Base-by-base conservation (phyloP, 305 asterid genomes). In the Caryopteris hybrid region DNA sequence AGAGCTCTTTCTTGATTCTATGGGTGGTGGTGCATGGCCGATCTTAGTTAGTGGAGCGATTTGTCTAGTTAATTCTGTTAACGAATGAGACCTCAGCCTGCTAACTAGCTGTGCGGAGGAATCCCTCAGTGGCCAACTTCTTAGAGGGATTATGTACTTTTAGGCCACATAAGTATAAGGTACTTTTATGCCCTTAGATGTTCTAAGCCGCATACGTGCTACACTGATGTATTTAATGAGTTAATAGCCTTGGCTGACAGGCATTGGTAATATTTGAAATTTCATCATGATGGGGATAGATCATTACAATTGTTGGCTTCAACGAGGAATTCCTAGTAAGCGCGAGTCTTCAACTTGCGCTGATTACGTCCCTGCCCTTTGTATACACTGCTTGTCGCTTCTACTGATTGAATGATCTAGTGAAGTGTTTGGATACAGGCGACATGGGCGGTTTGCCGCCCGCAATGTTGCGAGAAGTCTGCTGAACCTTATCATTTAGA, bases 21-120 rank as follows among this genome's bases (percentile, higher is more conserved):
- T 36, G 70, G 61, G 61, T 65, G 76, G 79, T 78, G 83, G 82
- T 82, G 79, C 82, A 82, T 82, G 81, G 78, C 61, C 74, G 76
- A 76, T 79, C 83, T 79, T 82, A 82, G 76, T 79, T 83, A 83
- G 70, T 77, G 78, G 76, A 80, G 78, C 68, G 72, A 83, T 70
- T 74, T 80, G 73, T 83, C 76, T 61, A 62, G 74, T 79, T 82
- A 79, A 79, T 69, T 79, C 71, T 72, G 62, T 55, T 75, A 81
- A 81, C 68, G 46, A 64, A 64, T 17, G 17, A 50, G 33, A 50
- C 56, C 56, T 50, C 56, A 46, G 25, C 53, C 53, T 46, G 12
- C 25, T 46, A 46, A 46, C 13, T 46, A 46, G 53, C 13, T 46
- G 17, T 46, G 53, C 25, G 5, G 53, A 46, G 53, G 53, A n/a